Evolutionary conservation across 129 eudicot genomes (phyloP).

Genomic region (sunflower (Helianthus annuus)): HanXRQr2.0-SUNRISE NC_035435.2:174252348-174252847

Average conservation of each 20-base stretch:
- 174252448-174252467: constrained; percentile 31
- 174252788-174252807: constrained; percentile 58
- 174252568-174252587: constrained; percentile 53
- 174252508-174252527: constrained; percentile 23
- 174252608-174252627: constrained; percentile 80
- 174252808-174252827: constrained; percentile 50
- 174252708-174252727: constrained; percentile 73
- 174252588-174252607: constrained; percentile 82
- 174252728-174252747: constrained; percentile 53
- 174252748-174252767: constrained; percentile 72
- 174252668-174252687: constrained; percentile 54
- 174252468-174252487: not conserved
- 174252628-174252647: constrained; percentile 79
- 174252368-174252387: constrained; percentile 29
- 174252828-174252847: constrained; percentile 74
- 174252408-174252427: constrained; percentile 31
- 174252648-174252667: constrained; percentile 73
- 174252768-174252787: constrained; percentile 83
- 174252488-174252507: constrained; percentile 16
- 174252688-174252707: constrained; percentile 72
- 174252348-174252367: constrained; percentile 44
- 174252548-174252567: constrained; percentile 15
- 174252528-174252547: constrained; percentile 36
- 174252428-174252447: constrained; percentile 49
- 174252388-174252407: constrained; percentile 24